Percentiles rank a stretch among this genome's conserved stretches.
phyloP scores from a whole-genome alignment of 306 rosid genomes.

The Corylus americana region DNA sequence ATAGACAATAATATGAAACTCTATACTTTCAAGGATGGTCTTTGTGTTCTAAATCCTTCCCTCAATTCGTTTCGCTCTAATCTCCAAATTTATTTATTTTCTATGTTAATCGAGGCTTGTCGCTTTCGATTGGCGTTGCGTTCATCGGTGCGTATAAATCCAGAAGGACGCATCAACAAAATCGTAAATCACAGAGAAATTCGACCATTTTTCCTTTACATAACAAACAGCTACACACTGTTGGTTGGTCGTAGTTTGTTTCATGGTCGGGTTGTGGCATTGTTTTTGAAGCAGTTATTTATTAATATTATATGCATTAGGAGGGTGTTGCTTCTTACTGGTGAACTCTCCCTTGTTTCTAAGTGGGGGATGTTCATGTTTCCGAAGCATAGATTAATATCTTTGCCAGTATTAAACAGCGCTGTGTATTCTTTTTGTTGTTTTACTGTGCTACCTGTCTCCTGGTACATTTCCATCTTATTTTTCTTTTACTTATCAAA shows the following conservation, averaged over 20 bases:
- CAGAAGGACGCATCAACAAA: constrained; percentile 82
- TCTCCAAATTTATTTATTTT: too few relatives aligned
- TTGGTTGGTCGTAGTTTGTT: constrained; percentile 35
- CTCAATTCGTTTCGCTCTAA: too few relatives aligned
- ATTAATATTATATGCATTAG: too few relatives aligned
- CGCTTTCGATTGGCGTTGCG: constrained; percentile 94
- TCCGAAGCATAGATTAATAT: constrained; percentile 71
- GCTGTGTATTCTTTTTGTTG: constrained; percentile 28
- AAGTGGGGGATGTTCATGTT: constrained; percentile 69
- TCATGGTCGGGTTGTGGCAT: constrained; percentile 42
- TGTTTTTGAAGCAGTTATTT: not conserved
- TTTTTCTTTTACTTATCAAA: not conserved
- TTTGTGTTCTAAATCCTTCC: not conserved
- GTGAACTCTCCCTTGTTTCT: constrained; percentile 52
- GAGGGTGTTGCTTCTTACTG: constrained; percentile 69
- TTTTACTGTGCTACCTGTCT: constrained; percentile 84
- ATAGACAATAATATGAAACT: not conserved
- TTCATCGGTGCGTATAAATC: constrained; percentile 45
- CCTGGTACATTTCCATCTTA: constrained; percentile 50
- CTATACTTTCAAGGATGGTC: not conserved
- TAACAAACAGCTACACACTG: constrained; percentile 20
- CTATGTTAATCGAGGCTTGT: not conserved
- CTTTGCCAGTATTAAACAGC: constrained; percentile 75
- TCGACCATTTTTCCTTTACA: constrained; percentile 4
- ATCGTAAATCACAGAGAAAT: constrained; percentile 57